These are phyloP conservation scores for Paramecium sonneborni DNA, from an alignment of 73 alveolate species.

Conservation along the genomic window DNA sequence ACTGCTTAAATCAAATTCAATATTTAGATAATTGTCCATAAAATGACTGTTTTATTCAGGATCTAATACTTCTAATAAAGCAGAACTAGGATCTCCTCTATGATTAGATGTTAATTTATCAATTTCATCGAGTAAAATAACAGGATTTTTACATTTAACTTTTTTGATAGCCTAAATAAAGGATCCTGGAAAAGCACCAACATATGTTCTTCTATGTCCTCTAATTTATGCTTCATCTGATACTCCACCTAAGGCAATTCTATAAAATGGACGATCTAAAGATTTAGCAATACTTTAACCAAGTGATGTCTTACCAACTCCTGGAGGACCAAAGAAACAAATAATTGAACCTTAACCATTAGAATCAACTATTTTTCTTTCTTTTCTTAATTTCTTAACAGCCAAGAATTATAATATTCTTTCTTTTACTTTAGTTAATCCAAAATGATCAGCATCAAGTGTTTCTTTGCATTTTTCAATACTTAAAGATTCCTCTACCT, in stretches of 20 bases:
- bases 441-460: slow-evolving; percentile 91
- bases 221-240: slow-evolving; percentile 96
- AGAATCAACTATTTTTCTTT: slow-evolving; percentile 58
- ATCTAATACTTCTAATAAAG: slow-evolving; percentile 94
- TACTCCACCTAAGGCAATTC: slow-evolving; percentile 94
- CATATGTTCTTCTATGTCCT: slow-evolving; percentile 96
- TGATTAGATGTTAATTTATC: slow-evolving; percentile 88
- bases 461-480: slow-evolving; percentile 74
- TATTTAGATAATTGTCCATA: slow-evolving; percentile 84
- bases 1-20: slow-evolving; percentile 84
- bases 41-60: slow-evolving; percentile 92
- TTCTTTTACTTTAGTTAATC: slow-evolving; percentile 89
- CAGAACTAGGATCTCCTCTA: slow-evolving; percentile 94
- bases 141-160: slow-evolving; percentile 89
- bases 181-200: slow-evolving; percentile 95
- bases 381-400: slow-evolving; percentile 73
- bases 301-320: slow-evolving; percentile 96
- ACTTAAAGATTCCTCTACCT: slow-evolving; percentile 73
- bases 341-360: slow-evolving; percentile 80
- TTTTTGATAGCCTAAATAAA: slow-evolving; percentile 85
- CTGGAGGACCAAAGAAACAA: slow-evolving; percentile 96
- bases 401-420: slow-evolving; percentile 93
- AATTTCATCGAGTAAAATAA: slow-evolving; percentile 94
- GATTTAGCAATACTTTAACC: slow-evolving; percentile 93
- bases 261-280: slow-evolving; percentile 89